Evolutionary conservation across 129 eudicot genomes (phyloP), one percentile per base, ranked within the genome.

Genomic region (Centella asiatica): DNA sequence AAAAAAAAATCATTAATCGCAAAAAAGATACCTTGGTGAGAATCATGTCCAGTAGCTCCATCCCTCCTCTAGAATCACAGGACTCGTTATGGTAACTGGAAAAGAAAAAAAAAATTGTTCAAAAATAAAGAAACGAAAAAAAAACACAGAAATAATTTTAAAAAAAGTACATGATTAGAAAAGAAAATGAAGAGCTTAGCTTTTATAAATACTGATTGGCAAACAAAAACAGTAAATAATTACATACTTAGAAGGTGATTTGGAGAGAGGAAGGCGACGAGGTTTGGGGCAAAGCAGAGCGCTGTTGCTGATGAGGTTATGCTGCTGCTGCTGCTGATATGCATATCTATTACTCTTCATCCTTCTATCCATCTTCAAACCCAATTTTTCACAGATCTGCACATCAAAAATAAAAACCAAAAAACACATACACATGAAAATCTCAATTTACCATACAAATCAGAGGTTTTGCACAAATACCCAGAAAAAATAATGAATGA

Each of bases 11-110:
- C 6, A 57, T 5, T 7, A 18, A 19, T n/a, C n/a, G 24, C 33
- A 31, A 52, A 18, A 10, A 25, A 18, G 5, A 2, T 73, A 84
- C 92, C 86, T 84, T 77, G 4, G 66, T 42, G 20, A 78, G 70
- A 63, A 84, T 80, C 50, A 80, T 68, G 67, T 84, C 92, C 13
- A 84, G 79, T 44, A 84, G 75, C 57, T 75, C 84, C 14, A 67
- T 44, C 66, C 80, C 81, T 15, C 78, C 81, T 49, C 70, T 84
- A 10, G 76, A 62, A 61, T 74, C 81, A 68, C 29, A 40, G 17
- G 57, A 44, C 67, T 77, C 84, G 8, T 59, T 22, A 25, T 80
- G 77, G 9, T 66, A 65, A 68, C 79, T 77, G 53, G 54, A 56
- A 17, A 29, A 4, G 37, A 4, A 9, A 32, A 4, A 57, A 5